Conservation (phyloP, 495 filamentous ascomycete species). For the Daldinia childiae region DNA sequence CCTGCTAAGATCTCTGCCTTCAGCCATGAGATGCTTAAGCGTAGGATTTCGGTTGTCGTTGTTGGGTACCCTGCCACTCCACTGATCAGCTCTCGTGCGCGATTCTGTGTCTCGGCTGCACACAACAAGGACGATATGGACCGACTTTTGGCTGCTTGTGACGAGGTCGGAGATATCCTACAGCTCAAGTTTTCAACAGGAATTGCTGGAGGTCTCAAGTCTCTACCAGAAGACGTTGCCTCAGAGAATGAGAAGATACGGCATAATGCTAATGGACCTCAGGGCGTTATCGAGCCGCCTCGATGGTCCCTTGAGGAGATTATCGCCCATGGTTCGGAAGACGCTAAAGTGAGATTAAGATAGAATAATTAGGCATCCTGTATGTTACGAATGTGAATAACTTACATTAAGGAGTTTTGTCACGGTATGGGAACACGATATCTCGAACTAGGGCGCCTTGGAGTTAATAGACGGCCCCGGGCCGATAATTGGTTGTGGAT, state of each 20-base stretch:
- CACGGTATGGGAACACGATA: conserved; percentile 32
- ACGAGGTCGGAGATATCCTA: conserved; percentile 89
- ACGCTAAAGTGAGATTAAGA: conserved; percentile 76
- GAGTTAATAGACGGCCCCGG: conserved; percentile 41
- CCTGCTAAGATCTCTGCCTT: conserved; percentile 98
- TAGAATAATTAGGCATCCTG: conserved; percentile 43
- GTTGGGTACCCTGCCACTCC: conserved; percentile 99
- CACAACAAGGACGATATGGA: conserved; percentile 99
- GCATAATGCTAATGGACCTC: conserved; percentile 64
- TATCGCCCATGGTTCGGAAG: conserved; percentile 77
- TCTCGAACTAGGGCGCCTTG: conserved; percentile 45
- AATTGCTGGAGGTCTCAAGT: conserved; percentile 84
- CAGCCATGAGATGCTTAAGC: conserved; percentile 95
- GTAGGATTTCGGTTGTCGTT: conserved; percentile 98
- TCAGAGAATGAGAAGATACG: conserved; percentile 77
- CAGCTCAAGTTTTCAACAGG: conserved; percentile 97
- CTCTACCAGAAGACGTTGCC: conserved; percentile 72
- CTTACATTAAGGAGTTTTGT: conserved; percentile 42
- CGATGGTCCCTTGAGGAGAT: conserved; percentile 86
- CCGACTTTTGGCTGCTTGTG: conserved; percentile 86
- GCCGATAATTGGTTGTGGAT: conserved; percentile 36
- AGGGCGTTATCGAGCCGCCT: conserved; percentile 68
- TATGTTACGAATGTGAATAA: conserved; percentile 29
- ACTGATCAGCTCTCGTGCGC: conserved; percentile 88
- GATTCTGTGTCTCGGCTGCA: conserved; percentile 94